Evolutionary conservation across 1,139 yeast species (phyloP), one percentile per base, ranked within the genome.

Genomic region (Candida dubliniensis): DNA sequence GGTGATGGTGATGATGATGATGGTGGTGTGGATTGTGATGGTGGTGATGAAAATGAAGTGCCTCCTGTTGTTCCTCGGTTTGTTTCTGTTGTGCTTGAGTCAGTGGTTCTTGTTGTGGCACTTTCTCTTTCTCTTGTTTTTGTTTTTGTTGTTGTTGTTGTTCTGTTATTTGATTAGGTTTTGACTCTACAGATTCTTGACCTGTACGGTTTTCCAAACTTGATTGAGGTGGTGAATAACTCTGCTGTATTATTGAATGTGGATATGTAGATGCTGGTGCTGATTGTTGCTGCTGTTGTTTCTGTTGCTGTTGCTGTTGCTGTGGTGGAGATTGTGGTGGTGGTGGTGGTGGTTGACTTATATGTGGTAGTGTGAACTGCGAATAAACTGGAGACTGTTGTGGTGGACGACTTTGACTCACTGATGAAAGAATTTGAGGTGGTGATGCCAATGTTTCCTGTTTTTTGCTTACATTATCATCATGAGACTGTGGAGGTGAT

Each of bases 111-210:
- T 3, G 18, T 8, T 12, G 12, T 13, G 12, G 12, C n/a, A 8
- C 12, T 29, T 29, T 13, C 5, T 6, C n/a, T 29, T 29, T n/a
- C 13, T 11, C 32, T 30, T 30, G 32, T 13, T 12, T 4, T 27
- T 2, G 38, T 14, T 10, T 9, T 10, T 30, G 32, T 30, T 30
- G 8, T 11, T 25, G 40, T 37, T n/a, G 40, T 12, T 14, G 34
- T 31, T 29, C 33, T 11, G 29, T 27, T 29, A n/a, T 23, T 8
- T 73, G 73, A 3, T 71, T 76, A 76, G 51, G 45, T 24, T 69
- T 71, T 47, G 64, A 65, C 47, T 12, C 32, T 30, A n/a, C 7
- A 12, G 9, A n/a, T 8, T 30, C 8, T 12, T 30, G n/a, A 25
- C 33, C 5, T 32, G 14, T 31, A 11, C 31, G 27, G 11, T 27